phyloP scores from a whole-genome alignment of 768 basidiomycete species.

The Lactifluus piperatus region DNA sequence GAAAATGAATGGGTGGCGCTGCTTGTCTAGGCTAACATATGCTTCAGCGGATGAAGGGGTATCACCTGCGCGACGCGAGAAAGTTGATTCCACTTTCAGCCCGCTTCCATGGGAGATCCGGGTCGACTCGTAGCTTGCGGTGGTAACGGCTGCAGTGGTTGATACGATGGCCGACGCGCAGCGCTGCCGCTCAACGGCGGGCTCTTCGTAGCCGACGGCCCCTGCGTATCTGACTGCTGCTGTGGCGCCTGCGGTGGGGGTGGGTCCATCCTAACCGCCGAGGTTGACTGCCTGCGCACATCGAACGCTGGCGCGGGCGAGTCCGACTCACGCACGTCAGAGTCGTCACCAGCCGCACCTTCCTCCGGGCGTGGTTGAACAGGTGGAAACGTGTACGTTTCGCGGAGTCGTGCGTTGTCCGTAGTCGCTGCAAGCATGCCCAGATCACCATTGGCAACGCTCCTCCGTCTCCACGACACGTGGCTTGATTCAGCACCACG shows the following conservation, averaged over 20 bases:
- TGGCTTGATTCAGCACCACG: constrained; percentile 22
- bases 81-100: neutral
- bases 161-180: constrained; percentile 5
- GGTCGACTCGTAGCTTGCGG: constrained; percentile 2
- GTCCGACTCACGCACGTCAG: constrained; percentile 27
- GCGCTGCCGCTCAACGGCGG: neutral
- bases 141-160: neutral
- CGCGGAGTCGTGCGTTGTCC: constrained; percentile 10
- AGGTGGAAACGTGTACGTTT: constrained; percentile 19
- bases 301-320: constrained; percentile 43
- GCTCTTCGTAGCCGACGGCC: constrained; percentile 1
- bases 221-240: constrained; percentile 4
- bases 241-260: constrained; percentile 24
- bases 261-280: constrained; percentile 43
- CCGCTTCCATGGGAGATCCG: constrained; percentile 6
- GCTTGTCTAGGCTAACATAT: neutral
- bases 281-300: constrained; percentile 40
- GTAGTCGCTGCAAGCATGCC: constrained; percentile 1
- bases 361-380: constrained; percentile 6
- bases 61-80: neutral
- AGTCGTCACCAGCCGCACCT: neutral
- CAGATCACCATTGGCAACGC: constrained; percentile 18
- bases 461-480: constrained; percentile 19
- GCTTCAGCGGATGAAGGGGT: constrained; percentile 1
- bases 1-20: neutral